Base-by-base conservation (phyloP, 768 basidiomycete genomes). In the Rhodotorula kratochvilovae region DNA sequence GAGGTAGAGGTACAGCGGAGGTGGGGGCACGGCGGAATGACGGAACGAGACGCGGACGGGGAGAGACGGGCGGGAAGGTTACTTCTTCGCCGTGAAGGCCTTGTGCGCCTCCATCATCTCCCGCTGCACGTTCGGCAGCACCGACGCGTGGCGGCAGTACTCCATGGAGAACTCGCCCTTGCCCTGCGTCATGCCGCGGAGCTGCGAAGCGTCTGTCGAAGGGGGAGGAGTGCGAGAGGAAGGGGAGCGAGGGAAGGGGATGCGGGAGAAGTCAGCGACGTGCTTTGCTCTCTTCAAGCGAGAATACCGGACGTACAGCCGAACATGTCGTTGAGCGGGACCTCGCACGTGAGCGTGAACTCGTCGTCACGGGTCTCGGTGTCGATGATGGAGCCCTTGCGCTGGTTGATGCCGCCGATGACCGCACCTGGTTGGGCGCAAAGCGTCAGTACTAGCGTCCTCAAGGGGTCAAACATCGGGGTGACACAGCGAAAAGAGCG, bases 251-350 rank as follows among this genome's bases (percentile, higher is more conserved):
- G 39, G 39, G 17, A n/a, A 45, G 19, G 48, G 6, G 19, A 3
- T 5, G 25, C 23, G 48, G 19, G 46, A 48, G 46, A 27, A 25
- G 46, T 23, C 46, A 21, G 23, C 8, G 46, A 1, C 2, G 23
- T 23, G 25, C 23, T 50, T n/a, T n/a, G n/a, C n/a, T n/a, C n/a
- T n/a, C n/a, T n/a, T n/a, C n/a, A n/a, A n/a, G n/a, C n/a, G n/a
- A n/a, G n/a, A 50, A 5, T 5, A 4, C 23, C 19, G 46, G 19
- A 70, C 66, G 31, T n/a, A 74, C 71, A 79, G 51, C 78, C 77
- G 79, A 99, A 99, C 95, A 98, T 98, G 76, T 98, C 95, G 80
- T 92, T 96, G 81, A 99, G 80, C 15, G 91, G 88, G 21, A 99
- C 94, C 78, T 97, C 95, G 31, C 92, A 92, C 39, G 86, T 84